Conservation (phyloP, 208 protist genomes). For the Leishmania martiniquensis region DNA sequence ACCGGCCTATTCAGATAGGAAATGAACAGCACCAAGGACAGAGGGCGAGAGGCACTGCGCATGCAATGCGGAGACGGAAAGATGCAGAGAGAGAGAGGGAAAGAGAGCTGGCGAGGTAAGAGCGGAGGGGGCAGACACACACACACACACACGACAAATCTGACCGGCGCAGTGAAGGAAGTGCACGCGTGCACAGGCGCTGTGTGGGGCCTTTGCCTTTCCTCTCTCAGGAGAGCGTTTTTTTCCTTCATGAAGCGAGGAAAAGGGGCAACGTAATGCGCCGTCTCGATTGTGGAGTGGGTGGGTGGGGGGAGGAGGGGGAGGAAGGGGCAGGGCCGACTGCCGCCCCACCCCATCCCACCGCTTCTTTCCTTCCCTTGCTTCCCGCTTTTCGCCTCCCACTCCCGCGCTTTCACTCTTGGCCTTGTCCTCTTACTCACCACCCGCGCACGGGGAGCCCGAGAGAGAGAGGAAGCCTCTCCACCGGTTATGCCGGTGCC, state of each 20-base stretch:
- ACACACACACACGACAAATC: neutral
- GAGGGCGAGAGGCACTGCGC: neutral
- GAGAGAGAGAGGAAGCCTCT: neutral
- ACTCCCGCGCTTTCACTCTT: too few species aligned
- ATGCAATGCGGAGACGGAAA: neutral
- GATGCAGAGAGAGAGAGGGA: neutral
- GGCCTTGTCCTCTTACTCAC: too few species aligned
- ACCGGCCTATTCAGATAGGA: neutral
- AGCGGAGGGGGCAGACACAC: neutral
- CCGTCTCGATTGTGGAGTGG: too few species aligned
- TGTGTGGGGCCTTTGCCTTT: too few species aligned
- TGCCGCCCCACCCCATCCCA: neutral
- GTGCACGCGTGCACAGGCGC: too few species aligned
- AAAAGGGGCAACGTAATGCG: too few species aligned
- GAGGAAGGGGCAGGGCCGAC: neutral
- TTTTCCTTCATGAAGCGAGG: too few species aligned
- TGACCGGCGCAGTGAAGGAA: too few species aligned
- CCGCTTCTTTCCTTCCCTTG: neutral
- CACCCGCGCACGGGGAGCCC: neutral
- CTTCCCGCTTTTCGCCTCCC: neutral
- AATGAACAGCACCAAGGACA: neutral
- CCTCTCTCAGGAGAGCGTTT: too few species aligned
- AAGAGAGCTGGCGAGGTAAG: too few species aligned
- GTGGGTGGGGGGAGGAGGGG: too few species aligned
- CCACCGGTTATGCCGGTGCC: neutral